These are phyloP conservation scores for Scutellaria galericulata DNA, from an alignment of 257 asterid species.

Conservation along the genomic window DNA sequence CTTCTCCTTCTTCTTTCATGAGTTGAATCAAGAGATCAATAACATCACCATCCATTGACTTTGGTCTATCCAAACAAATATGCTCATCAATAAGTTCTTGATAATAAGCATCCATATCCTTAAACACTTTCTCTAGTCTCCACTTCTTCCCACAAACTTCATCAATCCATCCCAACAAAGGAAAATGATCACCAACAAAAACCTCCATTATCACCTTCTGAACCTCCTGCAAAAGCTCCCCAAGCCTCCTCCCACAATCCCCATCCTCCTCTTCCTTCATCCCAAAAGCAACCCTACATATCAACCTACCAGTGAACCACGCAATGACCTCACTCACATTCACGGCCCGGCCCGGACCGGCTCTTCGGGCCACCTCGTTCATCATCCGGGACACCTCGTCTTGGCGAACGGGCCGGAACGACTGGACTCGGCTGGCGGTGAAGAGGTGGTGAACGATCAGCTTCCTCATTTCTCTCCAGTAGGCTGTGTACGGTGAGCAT, in stretches of 20 bases:
- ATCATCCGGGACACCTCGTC: slow-evolving; percentile 18
- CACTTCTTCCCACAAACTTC: slow-evolving; percentile 13
- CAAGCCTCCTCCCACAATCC: not conserved
- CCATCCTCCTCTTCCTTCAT: slow-evolving; percentile 6
- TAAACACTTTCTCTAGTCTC: slow-evolving; percentile 19
- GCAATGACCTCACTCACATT: not conserved
- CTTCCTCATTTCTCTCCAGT: slow-evolving; percentile 29
- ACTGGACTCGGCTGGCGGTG: not conserved
- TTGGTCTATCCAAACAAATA: slow-evolving; percentile 5
- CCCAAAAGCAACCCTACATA: slow-evolving; percentile 31
- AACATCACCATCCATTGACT: slow-evolving; percentile 27
- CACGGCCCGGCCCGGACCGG: not conserved
- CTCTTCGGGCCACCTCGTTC: not conserved
- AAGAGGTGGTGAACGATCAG: not conserved
- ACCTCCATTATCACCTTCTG: not conserved
- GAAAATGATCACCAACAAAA: slow-evolving; percentile 29
- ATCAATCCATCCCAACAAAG: slow-evolving; percentile 31
- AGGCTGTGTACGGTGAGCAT: not conserved
- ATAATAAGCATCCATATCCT: slow-evolving; percentile 20
- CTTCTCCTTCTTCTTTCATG: not conserved
- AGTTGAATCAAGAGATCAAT: slow-evolving; percentile 32
- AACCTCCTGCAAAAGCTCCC: not conserved
- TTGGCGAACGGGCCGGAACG: not conserved
- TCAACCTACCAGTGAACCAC: not conserved
- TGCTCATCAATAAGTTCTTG: slow-evolving; percentile 36